Evolutionary conservation across 1,284 basidiomycete species (phyloP).

Genomic region (Golubevia sp.): DNA sequence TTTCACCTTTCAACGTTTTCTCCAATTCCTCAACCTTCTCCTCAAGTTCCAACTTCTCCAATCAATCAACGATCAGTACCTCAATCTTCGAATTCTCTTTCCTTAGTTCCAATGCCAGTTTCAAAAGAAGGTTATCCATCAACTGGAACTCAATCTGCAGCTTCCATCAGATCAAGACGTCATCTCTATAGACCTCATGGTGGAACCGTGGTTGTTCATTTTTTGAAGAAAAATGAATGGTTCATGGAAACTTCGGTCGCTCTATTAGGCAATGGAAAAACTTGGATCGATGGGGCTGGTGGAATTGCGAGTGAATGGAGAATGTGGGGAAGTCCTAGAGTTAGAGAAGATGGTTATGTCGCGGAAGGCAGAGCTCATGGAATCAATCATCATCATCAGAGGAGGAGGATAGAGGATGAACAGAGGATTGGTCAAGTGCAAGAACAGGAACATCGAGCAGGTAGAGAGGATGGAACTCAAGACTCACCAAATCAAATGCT

Average conservation of each 20-base stretch:
- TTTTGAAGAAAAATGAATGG: constrained; percentile 95
- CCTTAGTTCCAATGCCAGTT: neutral
- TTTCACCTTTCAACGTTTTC: neutral
- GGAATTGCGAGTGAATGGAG: too few species aligned
- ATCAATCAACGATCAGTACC: too few species aligned
- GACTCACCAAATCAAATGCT: too few species aligned
- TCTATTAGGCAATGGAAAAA: constrained; percentile 76
- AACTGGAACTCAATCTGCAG: neutral
- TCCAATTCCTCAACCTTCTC: too few species aligned
- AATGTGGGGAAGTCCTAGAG: too few species aligned
- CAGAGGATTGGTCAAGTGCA: too few species aligned
- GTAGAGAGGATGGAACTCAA: too few species aligned
- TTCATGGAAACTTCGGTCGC: constrained; percentile 90
- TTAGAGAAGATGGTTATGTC: too few species aligned
- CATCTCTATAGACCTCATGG: constrained; percentile 64
- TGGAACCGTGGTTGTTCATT: constrained; percentile 93
- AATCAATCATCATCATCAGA: neutral
- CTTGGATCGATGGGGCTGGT: constrained; percentile 38
- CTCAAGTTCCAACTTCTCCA: neutral
- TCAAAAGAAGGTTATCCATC: neutral
- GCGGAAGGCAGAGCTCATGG: too few species aligned
- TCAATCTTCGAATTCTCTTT: too few species aligned
- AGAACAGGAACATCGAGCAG: too few species aligned
- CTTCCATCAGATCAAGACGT: neutral
- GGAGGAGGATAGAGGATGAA: too few species aligned